A percentile compares a stretch with the other conserved stretches of the same genome.
These are phyloP conservation scores for Dactylella cylindrospora DNA, from an alignment of 2,329 filamentous ascomycete genomes.

Conservation along the genomic window DNA sequence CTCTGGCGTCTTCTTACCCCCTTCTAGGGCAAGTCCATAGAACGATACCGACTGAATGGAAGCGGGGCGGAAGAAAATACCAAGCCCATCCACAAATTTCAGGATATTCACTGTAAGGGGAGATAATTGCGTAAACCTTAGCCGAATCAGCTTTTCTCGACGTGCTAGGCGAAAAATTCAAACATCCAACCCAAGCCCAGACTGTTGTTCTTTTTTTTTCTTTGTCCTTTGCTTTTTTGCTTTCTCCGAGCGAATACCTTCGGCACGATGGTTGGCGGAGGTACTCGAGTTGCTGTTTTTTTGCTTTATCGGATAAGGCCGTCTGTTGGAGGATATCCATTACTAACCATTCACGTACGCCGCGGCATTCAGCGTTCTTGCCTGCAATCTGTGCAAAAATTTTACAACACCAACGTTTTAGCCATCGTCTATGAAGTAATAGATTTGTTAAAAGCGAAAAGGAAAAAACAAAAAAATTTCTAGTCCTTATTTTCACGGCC, in stretches of 20 bases:
- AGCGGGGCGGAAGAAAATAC: constrained; percentile 42
- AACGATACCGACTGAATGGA: constrained; percentile 38
- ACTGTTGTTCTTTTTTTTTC: constrained; percentile 1
- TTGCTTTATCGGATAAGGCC: constrained; percentile 23
- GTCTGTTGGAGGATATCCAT: too few relatives aligned
- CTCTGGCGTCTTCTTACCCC: constrained; percentile 14
- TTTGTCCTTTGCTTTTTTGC: neutral
- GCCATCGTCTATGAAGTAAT: constrained; percentile 37
- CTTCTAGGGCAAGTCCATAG: constrained; percentile 4
- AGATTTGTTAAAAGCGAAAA: too few relatives aligned
- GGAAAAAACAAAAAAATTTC: too few relatives aligned
- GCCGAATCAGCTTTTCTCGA: constrained; percentile 26
- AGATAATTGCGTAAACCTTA: constrained; percentile 43
- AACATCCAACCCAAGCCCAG: constrained; percentile 3
- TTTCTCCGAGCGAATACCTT: neutral
- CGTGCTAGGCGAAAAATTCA: constrained; percentile 28
- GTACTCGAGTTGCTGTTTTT: constrained; percentile 7
- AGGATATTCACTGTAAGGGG: constrained; percentile 14
- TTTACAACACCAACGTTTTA: constrained; percentile 14
- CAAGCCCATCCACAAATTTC: constrained; percentile 18
- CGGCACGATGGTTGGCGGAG: constrained; percentile 1
- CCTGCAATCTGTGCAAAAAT: constrained; percentile 8
- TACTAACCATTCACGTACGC: too few relatives aligned
- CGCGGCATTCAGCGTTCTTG: too few relatives aligned
- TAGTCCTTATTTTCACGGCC: neutral